Evolutionary conservation across 2,329 filamentous ascomycete species (phyloP), one percentile per base, ranked within the genome.

Genomic region (Metarhizium rileyi): DNA sequence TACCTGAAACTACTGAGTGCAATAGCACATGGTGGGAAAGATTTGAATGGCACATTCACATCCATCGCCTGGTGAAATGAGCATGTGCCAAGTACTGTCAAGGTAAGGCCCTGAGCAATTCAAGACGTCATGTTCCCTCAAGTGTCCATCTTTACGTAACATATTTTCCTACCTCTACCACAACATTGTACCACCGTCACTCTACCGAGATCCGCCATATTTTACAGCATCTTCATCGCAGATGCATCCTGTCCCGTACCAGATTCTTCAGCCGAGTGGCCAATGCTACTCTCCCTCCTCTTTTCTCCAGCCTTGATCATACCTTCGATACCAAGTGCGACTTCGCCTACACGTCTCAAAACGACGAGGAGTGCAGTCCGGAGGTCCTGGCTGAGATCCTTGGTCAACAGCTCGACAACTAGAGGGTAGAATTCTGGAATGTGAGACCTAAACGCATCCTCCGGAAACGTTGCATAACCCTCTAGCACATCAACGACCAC

Each of bases 401-500:
- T 87, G 54, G 78, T 80, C 49, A 98, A 73, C 16, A 98, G 71
- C 48, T 94, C 90, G 0, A 97, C 82, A 4, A 83, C 80, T 16
- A 96, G 72, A 3, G 90, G 89, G 61, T 95, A 95, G 66, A 98
- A 97, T 3, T 82, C 82, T 43, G 80, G 74, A 7, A 95, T 78
- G 59, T 97, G 84, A 51, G 83, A 81, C 48, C 80, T 79, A 59
- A 98, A 98, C 41, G 87, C 87, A 23, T 83, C 77, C 18, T 80
- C 76, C 0, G 89, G 87, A 70, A 97, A 96, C 6, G 81, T 84
- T 0, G 84, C 83, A 65, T 91, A 97, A 1, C 93, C 93, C 62
- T 98, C 91, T 9, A 99, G 75, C 8, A 98, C 93, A 63, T 95
- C 93, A 18, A 98, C 90, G 2, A 99, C 93, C 0, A 98, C 93